phyloP scores from a whole-genome alignment of 768 basidiomycete genomes.

The Tricholoma furcatifolium region DNA sequence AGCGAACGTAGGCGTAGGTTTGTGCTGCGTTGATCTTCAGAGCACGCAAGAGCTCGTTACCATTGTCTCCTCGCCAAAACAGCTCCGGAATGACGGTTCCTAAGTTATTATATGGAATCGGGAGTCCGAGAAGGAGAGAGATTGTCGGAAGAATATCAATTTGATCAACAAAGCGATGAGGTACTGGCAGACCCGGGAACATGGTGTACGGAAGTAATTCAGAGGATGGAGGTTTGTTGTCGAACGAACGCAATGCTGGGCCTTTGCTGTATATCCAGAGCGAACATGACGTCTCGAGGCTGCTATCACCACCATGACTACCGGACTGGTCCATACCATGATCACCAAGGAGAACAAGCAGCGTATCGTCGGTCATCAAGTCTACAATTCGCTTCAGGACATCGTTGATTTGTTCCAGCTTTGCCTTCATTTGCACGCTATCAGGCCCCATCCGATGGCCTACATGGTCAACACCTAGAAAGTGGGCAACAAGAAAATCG shows the following conservation, averaged over 20 bases:
- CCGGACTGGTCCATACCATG: conserved; percentile 96
- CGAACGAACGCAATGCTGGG: conserved; percentile 36
- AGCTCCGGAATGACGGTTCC: conserved; percentile 90
- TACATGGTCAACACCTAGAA: conserved; percentile 94
- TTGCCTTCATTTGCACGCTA: conserved; percentile 80
- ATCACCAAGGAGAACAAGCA: conserved; percentile 90
- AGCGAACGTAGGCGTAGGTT: conserved; percentile 70
- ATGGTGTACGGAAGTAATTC: conserved; percentile 52
- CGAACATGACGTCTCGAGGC: conserved; percentile 79
- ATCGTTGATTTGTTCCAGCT: conserved; percentile 85
- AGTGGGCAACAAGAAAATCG: conserved; percentile 90
- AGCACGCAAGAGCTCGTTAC: conserved; percentile 50
- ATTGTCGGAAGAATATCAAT: conserved; percentile 91
- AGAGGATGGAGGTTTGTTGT: conserved; percentile 37
- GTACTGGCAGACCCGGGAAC: conserved; percentile 56
- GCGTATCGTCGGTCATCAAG: conserved; percentile 75
- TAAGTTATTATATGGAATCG: conserved; percentile 95
- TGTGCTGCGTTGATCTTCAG: conserved; percentile 73
- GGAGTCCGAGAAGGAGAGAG: conserved; percentile 88
- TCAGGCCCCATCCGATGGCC: conserved; percentile 94
- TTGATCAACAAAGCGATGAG: conserved; percentile 77
- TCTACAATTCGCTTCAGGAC: conserved; percentile 74
- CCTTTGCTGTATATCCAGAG: conserved; percentile 94
- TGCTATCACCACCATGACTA: conserved; percentile 92
- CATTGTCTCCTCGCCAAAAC: conserved; percentile 56